Conservation (phyloP, 345 rosid genomes). For the Acer negundo region DNA sequence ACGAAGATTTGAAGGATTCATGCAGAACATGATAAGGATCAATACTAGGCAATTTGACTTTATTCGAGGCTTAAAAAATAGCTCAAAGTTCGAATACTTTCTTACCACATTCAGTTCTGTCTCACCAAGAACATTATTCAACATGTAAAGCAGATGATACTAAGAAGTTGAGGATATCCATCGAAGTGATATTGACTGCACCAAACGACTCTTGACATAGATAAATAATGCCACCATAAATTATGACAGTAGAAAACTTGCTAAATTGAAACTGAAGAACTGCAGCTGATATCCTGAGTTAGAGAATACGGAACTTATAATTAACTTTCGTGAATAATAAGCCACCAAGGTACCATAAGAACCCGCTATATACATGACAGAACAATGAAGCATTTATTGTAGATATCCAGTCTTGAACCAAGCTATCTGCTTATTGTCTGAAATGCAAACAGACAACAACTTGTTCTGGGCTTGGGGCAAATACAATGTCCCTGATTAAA, state of each 20-base stretch:
- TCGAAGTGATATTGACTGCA: constrained; percentile 14
- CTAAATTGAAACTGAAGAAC: constrained; percentile 23
- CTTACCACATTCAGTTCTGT: constrained; percentile 16
- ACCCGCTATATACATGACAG: constrained; percentile 26
- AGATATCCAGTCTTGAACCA: constrained; percentile 16
- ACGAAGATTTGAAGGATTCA: constrained; percentile 11
- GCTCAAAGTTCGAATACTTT: constrained; percentile 13
- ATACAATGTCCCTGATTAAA: not conserved
- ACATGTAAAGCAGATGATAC: constrained; percentile 13
- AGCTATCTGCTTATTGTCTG: not conserved
- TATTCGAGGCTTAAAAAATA: constrained; percentile 17
- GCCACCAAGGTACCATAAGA: constrained; percentile 16
- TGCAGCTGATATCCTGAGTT: constrained; percentile 27
- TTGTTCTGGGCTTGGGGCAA: constrained; percentile 4
- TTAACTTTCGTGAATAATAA: constrained; percentile 10
- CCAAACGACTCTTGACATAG: constrained; percentile 14
- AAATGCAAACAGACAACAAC: not conserved
- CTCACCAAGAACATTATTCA: constrained; percentile 13
- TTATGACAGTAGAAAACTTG: constrained; percentile 30
- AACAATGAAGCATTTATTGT: constrained; percentile 18
- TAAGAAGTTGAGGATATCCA: constrained; percentile 20
- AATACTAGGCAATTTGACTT: constrained; percentile 14
- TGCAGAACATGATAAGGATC: constrained; percentile 10
- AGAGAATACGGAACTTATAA: constrained; percentile 19
- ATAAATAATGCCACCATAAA: constrained; percentile 19